These are phyloP conservation scores for Solanum piurae DNA, from an alignment of 257 asterid species.

Conservation along the genomic window DNA sequence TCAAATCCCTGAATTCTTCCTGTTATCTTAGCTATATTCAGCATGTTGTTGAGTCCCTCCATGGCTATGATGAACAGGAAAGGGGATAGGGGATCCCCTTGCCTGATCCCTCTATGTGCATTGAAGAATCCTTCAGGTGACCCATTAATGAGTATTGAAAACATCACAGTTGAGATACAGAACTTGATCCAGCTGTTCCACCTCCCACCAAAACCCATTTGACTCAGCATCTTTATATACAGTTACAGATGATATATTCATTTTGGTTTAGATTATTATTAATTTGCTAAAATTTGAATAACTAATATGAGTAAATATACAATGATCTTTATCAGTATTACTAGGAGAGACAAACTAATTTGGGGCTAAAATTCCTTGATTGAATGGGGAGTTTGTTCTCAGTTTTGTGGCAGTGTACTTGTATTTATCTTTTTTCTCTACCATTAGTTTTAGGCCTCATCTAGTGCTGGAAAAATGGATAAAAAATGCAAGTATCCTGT, in stretches of 20 bases:
- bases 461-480: not conserved
- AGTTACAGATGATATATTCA: not conserved
- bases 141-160: too few species aligned
- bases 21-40: too few species aligned
- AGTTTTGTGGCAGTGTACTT: not conserved
- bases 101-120: too few species aligned
- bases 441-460: not conserved
- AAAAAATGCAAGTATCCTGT: not conserved
- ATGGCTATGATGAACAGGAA: too few species aligned
- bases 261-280: not conserved
- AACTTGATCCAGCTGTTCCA: too few species aligned
- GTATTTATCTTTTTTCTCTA: not conserved
- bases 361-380: not conserved
- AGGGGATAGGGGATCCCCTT: too few species aligned
- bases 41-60: too few species aligned
- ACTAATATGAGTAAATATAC: not conserved
- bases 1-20: too few species aligned
- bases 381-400: not conserved
- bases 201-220: too few species aligned
- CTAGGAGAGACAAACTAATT: not conserved
- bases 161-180: too few species aligned
- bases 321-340: not conserved
- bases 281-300: not conserved
- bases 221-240: not conserved
- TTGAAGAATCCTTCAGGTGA: too few species aligned